Base-by-base conservation (phyloP, 2,329 filamentous ascomycete species). In the Penicillium sp. region DNA sequence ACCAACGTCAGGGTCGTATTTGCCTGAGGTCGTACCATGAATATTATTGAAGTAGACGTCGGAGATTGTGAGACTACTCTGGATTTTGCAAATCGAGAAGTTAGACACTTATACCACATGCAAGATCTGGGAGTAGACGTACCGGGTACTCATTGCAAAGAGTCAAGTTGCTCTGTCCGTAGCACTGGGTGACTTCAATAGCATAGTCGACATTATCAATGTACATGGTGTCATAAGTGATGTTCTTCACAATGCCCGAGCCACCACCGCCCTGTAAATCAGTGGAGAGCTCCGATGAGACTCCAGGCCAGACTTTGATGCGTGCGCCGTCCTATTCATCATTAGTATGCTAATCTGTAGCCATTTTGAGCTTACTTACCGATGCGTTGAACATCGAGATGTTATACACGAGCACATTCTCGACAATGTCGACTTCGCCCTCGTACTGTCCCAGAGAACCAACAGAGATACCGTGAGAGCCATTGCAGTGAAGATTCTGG, bases 251-350 rank as follows among this genome's bases (percentile, higher is more conserved):
- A 39, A 77, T 76, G 26, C 87, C 86, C 5, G 72, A 73, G 37
- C 86, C 86, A 19, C 86, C 87, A n/a, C 87, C 86, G 7, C 87
- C 87, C 64, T 86, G 83, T 0, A 88, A 79, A 54, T 86, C 83
- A 19, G 80, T 83, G 19, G 83, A 83, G 4, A 88, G 73, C 0
- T 80, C 80, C 2, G 82, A 80, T 4, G 79, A 65, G 19, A 80
- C 66, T 33, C 85, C 85, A 0, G 87, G 86, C 88, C 87, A 90
- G 54, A 90, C 87, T 73, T 90, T 90, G 75, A 91, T 90, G 57
- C 88, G 84, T 0, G 87, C 88, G 29, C 85, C 87, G 61, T 89
- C 84, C 52, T 82, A 77, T 19, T 22, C 26, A 8, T 0, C 2
- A 68, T 48, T 47, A 33, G n/a, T 13, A 27, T 31, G 2, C 3